Base-by-base conservation (phyloP, 2,329 filamentous ascomycete genomes). In the Chaetothyriales sp. region DNA sequence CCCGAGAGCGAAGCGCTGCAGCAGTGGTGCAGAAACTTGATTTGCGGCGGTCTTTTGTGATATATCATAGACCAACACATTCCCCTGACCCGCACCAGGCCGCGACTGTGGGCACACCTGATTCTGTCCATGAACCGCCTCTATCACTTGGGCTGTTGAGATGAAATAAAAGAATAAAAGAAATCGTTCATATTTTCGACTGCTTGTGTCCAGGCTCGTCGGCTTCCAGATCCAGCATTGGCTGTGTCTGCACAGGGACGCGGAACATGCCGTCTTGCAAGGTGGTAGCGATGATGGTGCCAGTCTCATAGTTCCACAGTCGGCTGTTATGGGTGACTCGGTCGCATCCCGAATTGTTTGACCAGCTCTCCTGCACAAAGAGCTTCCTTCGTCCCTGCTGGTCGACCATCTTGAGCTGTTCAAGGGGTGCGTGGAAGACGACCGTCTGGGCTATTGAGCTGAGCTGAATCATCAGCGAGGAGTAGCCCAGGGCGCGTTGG, bases 321-420 rank as follows among this genome's bases (percentile, higher is more conserved):
- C 68, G 62, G 57, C 70, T 72, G 57, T 75, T 67, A 58, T 73
- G 71, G 25, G 70, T 61, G 0, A 63, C 71, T 42, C 74, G 63
- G 39, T 73, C 74, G 47, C 66, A 66, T 3, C 63, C 68, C 42
- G 69, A 66, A 10, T 70, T 61, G 44, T 66, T 68, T 12, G 69
- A 70, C 65, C 67, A 70, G 5, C 68, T 66, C 57, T 77, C 74
- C 59, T 75, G 72, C 36, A 68, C 63, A 49, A 72, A 75, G 72
- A 73, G 75, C 47, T 64, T 66, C 47, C 62, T 63, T 8, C 62
- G 60, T 1, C 63, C 49, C 15, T 57, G 50, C 26, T 61, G 59
- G 50, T 69, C 64, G 43, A 68, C 55, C 65, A 75, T 70, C 46
- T 65, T 51, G 51, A 75, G 53, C 9, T 66, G 63, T 36, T 67